Evolutionary conservation across 225 moss, liverwort and hornwort genomes (phyloP).

Genomic region (Climacium dendroides): DNA sequence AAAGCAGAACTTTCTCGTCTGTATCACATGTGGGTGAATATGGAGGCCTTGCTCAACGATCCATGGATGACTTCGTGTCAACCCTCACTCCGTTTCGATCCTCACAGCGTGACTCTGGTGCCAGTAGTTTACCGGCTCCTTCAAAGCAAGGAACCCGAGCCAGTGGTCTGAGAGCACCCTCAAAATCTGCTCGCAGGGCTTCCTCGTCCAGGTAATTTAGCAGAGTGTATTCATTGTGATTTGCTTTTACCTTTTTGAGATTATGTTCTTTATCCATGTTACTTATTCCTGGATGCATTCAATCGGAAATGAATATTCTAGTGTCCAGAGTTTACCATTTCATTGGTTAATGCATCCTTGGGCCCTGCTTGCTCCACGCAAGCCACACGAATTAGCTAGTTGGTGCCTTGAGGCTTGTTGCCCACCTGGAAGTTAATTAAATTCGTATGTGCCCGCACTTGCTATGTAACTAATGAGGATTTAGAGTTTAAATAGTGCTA

Average conservation of each 20-base stretch:
- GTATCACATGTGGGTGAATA: slow-evolving; percentile 49
- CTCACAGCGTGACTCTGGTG: slow-evolving; percentile 2
- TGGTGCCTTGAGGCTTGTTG: neutral
- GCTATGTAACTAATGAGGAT: neutral
- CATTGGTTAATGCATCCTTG: neutral
- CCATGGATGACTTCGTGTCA: slow-evolving; percentile 58
- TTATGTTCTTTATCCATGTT: neutral
- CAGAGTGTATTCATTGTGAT: neutral
- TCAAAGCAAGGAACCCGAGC: slow-evolving; percentile 18
- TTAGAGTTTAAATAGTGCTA: neutral
- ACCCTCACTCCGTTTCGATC: slow-evolving; percentile 36
- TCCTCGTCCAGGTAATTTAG: slow-evolving; percentile 21
- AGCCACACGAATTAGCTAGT: neutral
- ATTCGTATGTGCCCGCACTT: neutral
- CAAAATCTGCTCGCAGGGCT: slow-evolving; percentile 17
- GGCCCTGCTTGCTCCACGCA: neutral
- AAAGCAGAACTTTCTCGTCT: slow-evolving; percentile 19
- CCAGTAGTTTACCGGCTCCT: slow-evolving; percentile 7
- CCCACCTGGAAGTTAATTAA: neutral
- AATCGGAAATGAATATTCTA: neutral
- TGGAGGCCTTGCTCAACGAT: slow-evolving; percentile 45
- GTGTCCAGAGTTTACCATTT: neutral
- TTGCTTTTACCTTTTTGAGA: neutral
- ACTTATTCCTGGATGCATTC: neutral
- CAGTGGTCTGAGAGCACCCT: slow-evolving; percentile 32